phyloP scores from a whole-genome alignment of 1,284 basidiomycete genomes.

The Sanghuangporus baumii region DNA sequence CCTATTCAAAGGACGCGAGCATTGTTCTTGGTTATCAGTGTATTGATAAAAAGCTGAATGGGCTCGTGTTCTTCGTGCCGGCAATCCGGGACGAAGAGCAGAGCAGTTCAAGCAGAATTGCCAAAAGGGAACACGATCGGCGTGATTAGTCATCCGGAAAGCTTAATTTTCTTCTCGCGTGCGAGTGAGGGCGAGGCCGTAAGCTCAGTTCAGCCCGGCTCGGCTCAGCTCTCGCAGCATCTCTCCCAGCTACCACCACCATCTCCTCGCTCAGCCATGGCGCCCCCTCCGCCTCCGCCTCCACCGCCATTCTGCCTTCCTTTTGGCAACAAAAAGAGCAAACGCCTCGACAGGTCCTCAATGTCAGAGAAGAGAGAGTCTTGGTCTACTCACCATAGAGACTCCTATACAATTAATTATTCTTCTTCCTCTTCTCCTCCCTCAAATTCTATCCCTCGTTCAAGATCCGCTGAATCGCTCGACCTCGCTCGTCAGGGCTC shows the following conservation, averaged over 20 bases:
- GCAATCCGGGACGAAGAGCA: background rate
- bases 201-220: too few species aligned
- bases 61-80: background rate
- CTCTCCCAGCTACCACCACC: constrained; percentile 10
- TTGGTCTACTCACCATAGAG: background rate
- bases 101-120: background rate
- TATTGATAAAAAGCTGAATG: too few species aligned
- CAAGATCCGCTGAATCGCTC: constrained; percentile 1
- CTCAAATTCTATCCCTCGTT: constrained; percentile 1
- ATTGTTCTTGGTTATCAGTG: too few species aligned
- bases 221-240: background rate
- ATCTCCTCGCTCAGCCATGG: constrained; percentile 2
- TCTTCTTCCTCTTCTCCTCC: background rate
- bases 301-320: constrained; percentile 16
- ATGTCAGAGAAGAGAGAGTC: constrained; percentile 14
- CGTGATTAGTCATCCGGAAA: background rate
- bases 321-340: constrained; percentile 13
- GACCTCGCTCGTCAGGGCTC: constrained; percentile 26
- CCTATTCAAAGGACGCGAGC: too few species aligned
- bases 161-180: background rate
- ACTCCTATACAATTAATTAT: background rate
- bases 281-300: constrained; percentile 13
- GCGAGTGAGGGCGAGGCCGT: background rate
- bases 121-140: background rate
- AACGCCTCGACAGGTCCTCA: constrained; percentile 4